Base-by-base conservation (phyloP, 2,329 filamentous ascomycete genomes). In the Camillea tinctor region DNA sequence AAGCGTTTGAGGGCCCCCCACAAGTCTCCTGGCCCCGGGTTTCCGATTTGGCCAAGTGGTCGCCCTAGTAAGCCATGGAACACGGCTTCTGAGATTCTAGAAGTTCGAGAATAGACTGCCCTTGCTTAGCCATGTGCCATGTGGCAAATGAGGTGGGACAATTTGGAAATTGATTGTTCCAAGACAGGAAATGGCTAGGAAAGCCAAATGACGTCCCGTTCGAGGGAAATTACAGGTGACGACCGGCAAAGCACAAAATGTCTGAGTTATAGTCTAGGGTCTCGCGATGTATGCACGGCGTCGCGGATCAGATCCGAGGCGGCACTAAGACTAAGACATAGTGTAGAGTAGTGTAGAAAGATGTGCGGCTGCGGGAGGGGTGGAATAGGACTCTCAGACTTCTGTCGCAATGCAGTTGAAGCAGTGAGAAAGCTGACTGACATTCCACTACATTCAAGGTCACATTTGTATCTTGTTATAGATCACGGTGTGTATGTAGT, bases 221-320 rank as follows among this genome's bases (percentile, higher is more conserved):
- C 30, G 62, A 62, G 62, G 36, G 52, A 66, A 66, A 61, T 60
- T 66, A 57, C 36, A 44, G 36, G 36, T 44, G 36, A 44, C 36
- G 36, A 44, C 36, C 36, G 36, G 36, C 36, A 44, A 44, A 44
- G 36, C 36, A 44, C 17, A 30, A 44, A 44, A 44, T 44, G 36
- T 44, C 36, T 44, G 36, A 44, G 36, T 44, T 44, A 44, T 44
- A 44, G 36, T 62, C 58, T 61, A 60, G 59, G 50, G 48, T 60
- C 59, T 59, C 61, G 63, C 67, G 67, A 64, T 60, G 59, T 54
- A 44, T 52, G 60, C 36, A 59, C 60, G 63, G 62, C 64, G 61
- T 64, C 64, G 64, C 68, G 69, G 69, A 64, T 70, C 59, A 60
- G 61, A 69, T 69, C 69, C 69, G 68, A 66, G 59, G 64, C 64